Evolutionary conservation across 2,329 filamentous ascomycete species (phyloP).

Genomic region (Clarireedia sp.): DNA sequence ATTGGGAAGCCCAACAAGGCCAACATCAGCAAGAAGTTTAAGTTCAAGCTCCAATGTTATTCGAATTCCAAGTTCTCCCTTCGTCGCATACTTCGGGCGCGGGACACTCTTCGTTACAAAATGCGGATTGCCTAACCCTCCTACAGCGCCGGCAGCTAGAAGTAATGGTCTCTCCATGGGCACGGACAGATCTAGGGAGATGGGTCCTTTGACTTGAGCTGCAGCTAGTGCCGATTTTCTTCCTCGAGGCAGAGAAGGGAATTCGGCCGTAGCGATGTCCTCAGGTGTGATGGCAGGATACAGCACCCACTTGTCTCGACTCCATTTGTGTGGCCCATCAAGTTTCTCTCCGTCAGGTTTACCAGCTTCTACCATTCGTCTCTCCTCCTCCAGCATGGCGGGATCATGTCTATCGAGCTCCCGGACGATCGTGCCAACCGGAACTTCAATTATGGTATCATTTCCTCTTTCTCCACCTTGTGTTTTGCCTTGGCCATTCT

Average conservation of each 20-base stretch:
- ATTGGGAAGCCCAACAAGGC: constrained; percentile 89
- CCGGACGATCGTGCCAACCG: constrained; percentile 82
- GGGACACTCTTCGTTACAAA: constrained; percentile 71
- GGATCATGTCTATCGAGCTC: constrained; percentile 77
- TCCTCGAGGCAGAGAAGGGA: constrained; percentile 48
- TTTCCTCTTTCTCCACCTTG: constrained; percentile 72
- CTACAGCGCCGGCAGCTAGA: constrained; percentile 78
- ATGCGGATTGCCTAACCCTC: constrained; percentile 88
- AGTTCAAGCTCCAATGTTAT: constrained; percentile 82
- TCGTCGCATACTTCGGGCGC: constrained; percentile 80
- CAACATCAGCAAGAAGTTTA: constrained; percentile 90
- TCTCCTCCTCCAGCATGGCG: constrained; percentile 56
- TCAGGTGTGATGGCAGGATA: constrained; percentile 74
- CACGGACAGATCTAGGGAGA: constrained; percentile 64
- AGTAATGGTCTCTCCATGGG: constrained; percentile 79
- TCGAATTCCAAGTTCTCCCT: constrained; percentile 70
- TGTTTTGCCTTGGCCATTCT: constrained; percentile 66
- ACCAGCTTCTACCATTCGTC: constrained; percentile 31
- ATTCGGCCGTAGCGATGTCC: constrained; percentile 52
- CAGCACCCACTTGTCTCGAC: constrained; percentile 71
- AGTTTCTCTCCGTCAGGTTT: constrained; percentile 29
- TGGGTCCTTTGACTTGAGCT: constrained; percentile 60
- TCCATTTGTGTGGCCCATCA: constrained; percentile 32
- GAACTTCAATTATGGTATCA: constrained; percentile 82
- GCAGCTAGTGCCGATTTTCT: constrained; percentile 46